Evolutionary conservation across 1,284 basidiomycete species (phyloP).

Genomic region (Vanrija pseudolonga): DNA sequence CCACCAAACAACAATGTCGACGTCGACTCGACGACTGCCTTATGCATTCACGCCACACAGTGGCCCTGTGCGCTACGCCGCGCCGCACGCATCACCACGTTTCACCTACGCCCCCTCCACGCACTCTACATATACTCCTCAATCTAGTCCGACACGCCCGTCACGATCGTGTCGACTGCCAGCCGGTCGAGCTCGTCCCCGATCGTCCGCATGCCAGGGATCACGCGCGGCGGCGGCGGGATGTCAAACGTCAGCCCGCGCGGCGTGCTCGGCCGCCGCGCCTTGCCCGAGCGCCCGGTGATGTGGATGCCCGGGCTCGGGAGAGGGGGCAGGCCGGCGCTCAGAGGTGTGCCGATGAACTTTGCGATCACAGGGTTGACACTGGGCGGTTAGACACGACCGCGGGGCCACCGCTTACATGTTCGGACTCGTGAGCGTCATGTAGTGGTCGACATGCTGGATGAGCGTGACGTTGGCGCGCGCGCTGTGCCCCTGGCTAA

Average conservation of each 20-base stretch:
- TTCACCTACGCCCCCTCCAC: too few species aligned
- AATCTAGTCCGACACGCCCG: too few species aligned
- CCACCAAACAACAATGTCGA: too few species aligned
- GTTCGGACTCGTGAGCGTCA: slow-evolving; percentile 22
- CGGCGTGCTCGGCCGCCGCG: slow-evolving; percentile 21
- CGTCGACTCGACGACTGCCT: too few species aligned
- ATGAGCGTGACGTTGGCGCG: slow-evolving; percentile 2
- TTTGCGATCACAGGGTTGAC: slow-evolving; percentile 20
- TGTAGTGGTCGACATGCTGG: slow-evolving; percentile 14
- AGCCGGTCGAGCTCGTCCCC: slow-evolving; percentile 18
- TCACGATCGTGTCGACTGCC: neutral
- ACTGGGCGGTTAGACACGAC: neutral
- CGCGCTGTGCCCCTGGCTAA: neutral
- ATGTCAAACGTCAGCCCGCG: slow-evolving; percentile 17
- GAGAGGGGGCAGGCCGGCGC: slow-evolving; percentile 9
- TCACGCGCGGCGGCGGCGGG: slow-evolving; percentile 11
- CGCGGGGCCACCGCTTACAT: slow-evolving; percentile 12
- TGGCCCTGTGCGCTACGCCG: too few species aligned
- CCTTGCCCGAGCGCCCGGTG: slow-evolving; percentile 1
- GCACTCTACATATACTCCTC: too few species aligned
- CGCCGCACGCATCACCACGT: too few species aligned
- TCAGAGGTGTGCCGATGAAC: slow-evolving; percentile 12
- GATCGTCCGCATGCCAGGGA: slow-evolving; percentile 16
- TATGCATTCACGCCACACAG: too few species aligned
- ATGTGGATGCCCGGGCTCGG: slow-evolving; percentile 5